Evolutionary conservation across 2,329 filamentous ascomycete species (phyloP).

Genomic region (Pestalotiopsis sp.): DNA sequence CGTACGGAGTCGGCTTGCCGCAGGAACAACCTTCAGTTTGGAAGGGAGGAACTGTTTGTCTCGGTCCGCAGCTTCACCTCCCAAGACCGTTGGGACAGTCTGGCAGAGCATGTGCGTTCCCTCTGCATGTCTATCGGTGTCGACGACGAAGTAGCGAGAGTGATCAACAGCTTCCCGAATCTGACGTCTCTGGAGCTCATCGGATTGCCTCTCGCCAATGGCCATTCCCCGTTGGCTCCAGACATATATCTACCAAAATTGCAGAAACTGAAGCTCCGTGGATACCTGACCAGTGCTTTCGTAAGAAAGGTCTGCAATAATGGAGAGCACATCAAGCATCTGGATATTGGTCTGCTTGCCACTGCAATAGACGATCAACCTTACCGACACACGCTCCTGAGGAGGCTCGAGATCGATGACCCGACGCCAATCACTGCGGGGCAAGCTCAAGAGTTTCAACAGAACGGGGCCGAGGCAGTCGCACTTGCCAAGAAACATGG

Average conservation of each 20-base stretch:
- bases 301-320: slow-evolving; percentile 12
- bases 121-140: slow-evolving; percentile 14
- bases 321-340: slow-evolving; percentile 1
- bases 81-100: not conserved
- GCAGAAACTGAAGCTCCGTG: slow-evolving; percentile 12
- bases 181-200: slow-evolving; percentile 12
- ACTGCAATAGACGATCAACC: slow-evolving; percentile 2
- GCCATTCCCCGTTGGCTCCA: not conserved
- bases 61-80: not conserved
- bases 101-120: slow-evolving; percentile 6
- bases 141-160: not conserved
- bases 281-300: slow-evolving; percentile 10
- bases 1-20: not conserved
- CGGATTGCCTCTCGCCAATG: not conserved
- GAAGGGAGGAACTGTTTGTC: not conserved
- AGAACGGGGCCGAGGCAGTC: not conserved
- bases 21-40: not conserved
- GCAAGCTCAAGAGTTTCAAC: not conserved
- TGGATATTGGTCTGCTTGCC: slow-evolving; percentile 12
- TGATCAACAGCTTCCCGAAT: slow-evolving; percentile 5
- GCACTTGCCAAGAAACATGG: not conserved
- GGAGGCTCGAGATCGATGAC: not conserved
- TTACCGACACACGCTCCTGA: not conserved
- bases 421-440: not conserved
- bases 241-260: not conserved